A percentile compares a stretch with the other conserved stretches of the same genome.
phyloP scores from a whole-genome alignment of 1,139 yeast genomes.

The Hansenula lynferdii region DNA sequence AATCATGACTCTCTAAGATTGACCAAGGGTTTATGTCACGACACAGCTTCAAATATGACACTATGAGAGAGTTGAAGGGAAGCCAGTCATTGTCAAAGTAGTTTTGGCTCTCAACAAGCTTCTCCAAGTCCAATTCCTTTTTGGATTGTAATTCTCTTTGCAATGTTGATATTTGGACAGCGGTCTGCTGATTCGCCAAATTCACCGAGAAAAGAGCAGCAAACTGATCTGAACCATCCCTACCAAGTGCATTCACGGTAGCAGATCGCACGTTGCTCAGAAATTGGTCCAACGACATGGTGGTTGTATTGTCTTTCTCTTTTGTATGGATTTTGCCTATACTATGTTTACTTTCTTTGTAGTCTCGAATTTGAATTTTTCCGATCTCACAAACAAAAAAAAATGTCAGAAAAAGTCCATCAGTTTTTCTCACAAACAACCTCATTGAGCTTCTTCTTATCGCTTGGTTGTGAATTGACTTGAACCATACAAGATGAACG shows the following conservation, averaged over 20 bases:
- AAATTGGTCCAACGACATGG: conserved; percentile 11
- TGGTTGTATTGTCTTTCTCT: too few relatives aligned
- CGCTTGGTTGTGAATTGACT: too few relatives aligned
- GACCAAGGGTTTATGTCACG: conserved; percentile 60
- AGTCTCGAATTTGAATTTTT: neutral
- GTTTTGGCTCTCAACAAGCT: conserved; percentile 31
- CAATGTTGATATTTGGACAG: conserved; percentile 7
- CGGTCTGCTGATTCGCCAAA: conserved; percentile 8
- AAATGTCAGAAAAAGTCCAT: neutral
- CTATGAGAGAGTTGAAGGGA: conserved; percentile 48
- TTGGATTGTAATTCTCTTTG: conserved; percentile 7
- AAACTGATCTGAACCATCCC: conserved; percentile 4
- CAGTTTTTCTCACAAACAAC: too few relatives aligned
- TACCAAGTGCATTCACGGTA: neutral
- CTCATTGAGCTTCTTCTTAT: too few relatives aligned
- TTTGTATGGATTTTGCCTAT: too few relatives aligned
- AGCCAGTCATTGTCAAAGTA: conserved; percentile 41
- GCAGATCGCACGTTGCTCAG: neutral
- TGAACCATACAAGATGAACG: conserved; percentile 1
- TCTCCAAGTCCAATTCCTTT: conserved; percentile 19
- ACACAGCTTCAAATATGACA: conserved; percentile 46
- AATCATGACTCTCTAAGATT: conserved; percentile 50
- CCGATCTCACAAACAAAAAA: neutral
- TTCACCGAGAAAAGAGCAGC: conserved; percentile 8
- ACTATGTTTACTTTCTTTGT: neutral